phyloP scores from a whole-genome alignment of 768 basidiomycete species.

The Ramaria sp. region DNA sequence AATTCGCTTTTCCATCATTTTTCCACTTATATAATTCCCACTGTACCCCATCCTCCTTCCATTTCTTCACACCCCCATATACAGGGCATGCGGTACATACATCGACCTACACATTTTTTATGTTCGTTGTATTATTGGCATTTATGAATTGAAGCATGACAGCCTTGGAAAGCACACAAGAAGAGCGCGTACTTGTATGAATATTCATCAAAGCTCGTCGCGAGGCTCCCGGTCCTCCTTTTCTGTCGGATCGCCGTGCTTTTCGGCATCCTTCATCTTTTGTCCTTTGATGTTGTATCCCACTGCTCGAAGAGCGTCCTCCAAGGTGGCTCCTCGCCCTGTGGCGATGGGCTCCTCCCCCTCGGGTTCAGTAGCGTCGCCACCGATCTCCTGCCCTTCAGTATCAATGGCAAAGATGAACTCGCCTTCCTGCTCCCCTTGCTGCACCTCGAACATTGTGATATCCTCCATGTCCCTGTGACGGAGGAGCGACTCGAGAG shows the following conservation, averaged over 20 bases:
- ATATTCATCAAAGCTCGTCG: neutral
- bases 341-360: neutral
- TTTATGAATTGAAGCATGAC: neutral
- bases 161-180: too few species aligned
- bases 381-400: neutral
- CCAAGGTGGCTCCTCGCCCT: constrained; percentile 17
- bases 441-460: constrained; percentile 8
- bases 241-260: neutral
- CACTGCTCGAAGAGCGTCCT: constrained; percentile 40
- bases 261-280: constrained; percentile 4
- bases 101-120: constrained; percentile 3
- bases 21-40: neutral
- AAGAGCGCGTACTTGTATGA: too few species aligned
- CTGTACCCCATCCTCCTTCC: neutral
- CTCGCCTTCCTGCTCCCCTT: constrained; percentile 8
- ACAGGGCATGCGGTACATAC: neutral
- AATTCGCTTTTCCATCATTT: constrained; percentile 12
- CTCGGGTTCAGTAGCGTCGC: neutral
- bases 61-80: neutral
- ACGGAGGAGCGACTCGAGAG: constrained; percentile 11
- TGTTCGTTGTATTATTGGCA: constrained; percentile 9
- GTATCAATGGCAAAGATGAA: neutral
- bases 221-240: constrained; percentile 1
- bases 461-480: constrained; percentile 15
- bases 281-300: constrained; percentile 38